These are phyloP conservation scores for Phaeomoniella chlamydospora DNA, from an alignment of 2,329 filamentous ascomycete species.

Conservation along the genomic window DNA sequence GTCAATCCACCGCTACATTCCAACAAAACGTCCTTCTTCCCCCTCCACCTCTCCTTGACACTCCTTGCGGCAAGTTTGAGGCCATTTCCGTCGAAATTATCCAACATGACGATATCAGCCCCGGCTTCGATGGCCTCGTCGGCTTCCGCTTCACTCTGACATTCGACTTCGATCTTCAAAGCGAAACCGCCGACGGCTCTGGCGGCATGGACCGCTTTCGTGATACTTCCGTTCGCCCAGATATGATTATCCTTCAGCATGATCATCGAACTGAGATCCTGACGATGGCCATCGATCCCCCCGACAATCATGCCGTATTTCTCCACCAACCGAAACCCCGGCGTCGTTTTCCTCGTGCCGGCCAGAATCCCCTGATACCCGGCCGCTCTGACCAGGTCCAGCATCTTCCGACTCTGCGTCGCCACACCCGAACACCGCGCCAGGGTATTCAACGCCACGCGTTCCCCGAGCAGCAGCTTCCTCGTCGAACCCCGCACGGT, in stretches of 20 bases:
- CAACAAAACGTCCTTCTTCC: slow-evolving; percentile 53
- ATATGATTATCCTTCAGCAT: slow-evolving; percentile 99
- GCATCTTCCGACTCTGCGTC: slow-evolving; percentile 45
- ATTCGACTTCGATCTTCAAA: slow-evolving; percentile 92
- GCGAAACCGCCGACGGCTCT: slow-evolving; percentile 76
- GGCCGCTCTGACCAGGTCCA: slow-evolving; percentile 41
- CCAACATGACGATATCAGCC: slow-evolving; percentile 92
- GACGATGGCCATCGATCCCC: slow-evolving; percentile 79
- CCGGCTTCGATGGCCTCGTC: slow-evolving; percentile 83
- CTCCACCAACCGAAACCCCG: slow-evolving; percentile 86
- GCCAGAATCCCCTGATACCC: slow-evolving; percentile 79
- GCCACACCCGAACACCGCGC: slow-evolving; percentile 87
- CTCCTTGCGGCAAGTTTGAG: slow-evolving; percentile 60
- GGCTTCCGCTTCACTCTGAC: slow-evolving; percentile 73
- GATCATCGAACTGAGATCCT: slow-evolving; percentile 86
- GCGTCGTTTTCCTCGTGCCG: slow-evolving; percentile 92
- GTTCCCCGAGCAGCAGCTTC: slow-evolving; percentile 75
- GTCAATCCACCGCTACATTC: slow-evolving; percentile 89
- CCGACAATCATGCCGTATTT: slow-evolving; percentile 97
- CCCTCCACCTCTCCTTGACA: slow-evolving; percentile 66
- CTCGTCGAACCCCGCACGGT: slow-evolving; percentile 76
- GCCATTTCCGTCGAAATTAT: slow-evolving; percentile 77
- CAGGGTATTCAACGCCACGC: slow-evolving; percentile 81
- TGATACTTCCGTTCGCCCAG: slow-evolving; percentile 62
- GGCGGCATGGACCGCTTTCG: slow-evolving; percentile 70